These are phyloP conservation scores for Lentinus brumalis DNA, from an alignment of 768 basidiomycete genomes.

Conservation along the genomic window DNA sequence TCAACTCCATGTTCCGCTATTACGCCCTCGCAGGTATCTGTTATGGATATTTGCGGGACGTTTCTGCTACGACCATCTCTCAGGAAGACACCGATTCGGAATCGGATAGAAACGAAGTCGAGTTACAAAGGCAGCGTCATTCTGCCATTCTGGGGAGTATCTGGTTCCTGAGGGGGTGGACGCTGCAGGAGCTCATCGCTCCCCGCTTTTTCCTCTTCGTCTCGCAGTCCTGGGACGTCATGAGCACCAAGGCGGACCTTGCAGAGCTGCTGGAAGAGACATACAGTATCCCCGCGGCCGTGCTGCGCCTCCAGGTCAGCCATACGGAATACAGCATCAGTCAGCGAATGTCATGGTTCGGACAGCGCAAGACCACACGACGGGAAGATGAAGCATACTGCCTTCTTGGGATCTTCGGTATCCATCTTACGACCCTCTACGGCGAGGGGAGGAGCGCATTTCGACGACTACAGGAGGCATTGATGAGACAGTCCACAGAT, in stretches of 20 bases:
- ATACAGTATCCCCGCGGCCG: neutral
- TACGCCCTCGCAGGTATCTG: neutral
- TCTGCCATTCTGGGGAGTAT: too few species aligned
- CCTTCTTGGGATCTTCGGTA: slow-evolving; percentile 1
- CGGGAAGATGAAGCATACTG: slow-evolving; percentile 1
- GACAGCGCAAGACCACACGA: neutral
- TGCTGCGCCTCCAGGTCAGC: neutral
- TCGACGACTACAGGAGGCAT: neutral
- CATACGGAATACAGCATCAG: neutral
- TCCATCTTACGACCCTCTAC: neutral
- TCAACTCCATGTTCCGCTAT: neutral
- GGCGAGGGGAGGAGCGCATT: neutral
- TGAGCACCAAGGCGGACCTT: too few species aligned
- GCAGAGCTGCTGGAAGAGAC: too few species aligned
- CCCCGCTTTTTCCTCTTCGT: too few species aligned
- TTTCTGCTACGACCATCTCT: too few species aligned
- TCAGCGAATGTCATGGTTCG: neutral
- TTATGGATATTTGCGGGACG: neutral
- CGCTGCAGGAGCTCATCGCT: too few species aligned
- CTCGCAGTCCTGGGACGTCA: too few species aligned
- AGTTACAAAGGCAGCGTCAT: too few species aligned
- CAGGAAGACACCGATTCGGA: too few species aligned
- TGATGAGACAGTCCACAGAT: neutral
- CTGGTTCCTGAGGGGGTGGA: too few species aligned
- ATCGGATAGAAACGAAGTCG: too few species aligned